A percentile compares a stretch with the other conserved stretches of the same genome.
phyloP scores from a whole-genome alignment of 208 protist species.

The Leishmania major region DNA sequence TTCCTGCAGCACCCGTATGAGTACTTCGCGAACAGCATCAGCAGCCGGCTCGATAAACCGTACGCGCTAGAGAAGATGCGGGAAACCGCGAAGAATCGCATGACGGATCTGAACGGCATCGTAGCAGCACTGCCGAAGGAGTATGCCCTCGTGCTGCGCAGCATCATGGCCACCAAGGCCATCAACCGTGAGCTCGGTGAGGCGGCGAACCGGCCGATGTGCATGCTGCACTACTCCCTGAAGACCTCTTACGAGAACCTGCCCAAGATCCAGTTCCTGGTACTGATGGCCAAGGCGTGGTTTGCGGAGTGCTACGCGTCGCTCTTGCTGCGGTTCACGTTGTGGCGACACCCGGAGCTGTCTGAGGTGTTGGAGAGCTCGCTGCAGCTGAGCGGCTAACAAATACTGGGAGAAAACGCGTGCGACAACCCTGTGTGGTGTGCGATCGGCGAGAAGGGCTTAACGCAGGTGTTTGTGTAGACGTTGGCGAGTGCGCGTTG shows the following conservation, averaged over 20 bases:
- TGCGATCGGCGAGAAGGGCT: no score
- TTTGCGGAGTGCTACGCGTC: slow-evolving; percentile 53
- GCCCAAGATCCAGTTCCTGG: slow-evolving; percentile 36
- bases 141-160: slow-evolving; percentile 89
- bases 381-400: slow-evolving; percentile 54
- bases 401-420: neutral
- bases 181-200: slow-evolving; percentile 85
- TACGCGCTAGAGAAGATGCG: slow-evolving; percentile 69
- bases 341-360: slow-evolving; percentile 69
- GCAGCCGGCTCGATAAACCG: slow-evolving; percentile 37
- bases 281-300: slow-evolving; percentile 59
- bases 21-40: slow-evolving; percentile 39
- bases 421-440: neutral
- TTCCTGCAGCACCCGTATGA: slow-evolving; percentile 89
- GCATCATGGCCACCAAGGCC: slow-evolving; percentile 85
- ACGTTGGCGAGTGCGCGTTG: neutral
- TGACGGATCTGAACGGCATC: slow-evolving; percentile 83
- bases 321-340: slow-evolving; percentile 52
- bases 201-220: slow-evolving; percentile 70
- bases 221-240: slow-evolving; percentile 83
- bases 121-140: slow-evolving; percentile 78
- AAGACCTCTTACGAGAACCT: slow-evolving; percentile 44
- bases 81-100: slow-evolving; percentile 63
- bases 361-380: slow-evolving; percentile 45
- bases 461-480: neutral